A percentile compares a stretch with the other conserved stretches of the same genome.
phyloP scores from a whole-genome alignment of 495 filamentous ascomycete species.

The Podospora conica region DNA sequence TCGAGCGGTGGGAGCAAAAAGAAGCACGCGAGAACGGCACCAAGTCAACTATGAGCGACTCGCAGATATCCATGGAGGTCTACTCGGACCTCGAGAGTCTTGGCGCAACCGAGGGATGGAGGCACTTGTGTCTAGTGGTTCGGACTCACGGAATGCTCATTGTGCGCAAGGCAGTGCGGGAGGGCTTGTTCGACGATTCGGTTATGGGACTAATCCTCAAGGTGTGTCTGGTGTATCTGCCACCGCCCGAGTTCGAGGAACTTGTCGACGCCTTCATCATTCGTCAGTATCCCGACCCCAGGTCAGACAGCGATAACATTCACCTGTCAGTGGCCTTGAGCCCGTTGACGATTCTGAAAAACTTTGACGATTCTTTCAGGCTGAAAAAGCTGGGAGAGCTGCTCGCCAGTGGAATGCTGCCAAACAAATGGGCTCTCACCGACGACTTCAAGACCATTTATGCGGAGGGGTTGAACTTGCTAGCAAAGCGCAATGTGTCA shows the following conservation, averaged over 20 bases:
- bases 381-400: constrained; percentile 33
- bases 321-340: constrained; percentile 17
- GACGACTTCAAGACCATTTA: not conserved
- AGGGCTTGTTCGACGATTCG: constrained; percentile 38
- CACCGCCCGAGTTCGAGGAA: constrained; percentile 35
- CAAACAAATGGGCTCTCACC: constrained; percentile 16
- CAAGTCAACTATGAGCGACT: constrained; percentile 31
- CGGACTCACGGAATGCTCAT: constrained; percentile 61
- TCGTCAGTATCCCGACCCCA: constrained; percentile 35
- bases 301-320: constrained; percentile 24
- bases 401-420: constrained; percentile 30
- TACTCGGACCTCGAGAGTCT: constrained; percentile 62
- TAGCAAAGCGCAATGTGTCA: not conserved
- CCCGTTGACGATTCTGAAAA: constrained; percentile 27
- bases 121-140: constrained; percentile 55
- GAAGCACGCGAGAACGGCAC: constrained; percentile 46
- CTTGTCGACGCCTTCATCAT: constrained; percentile 31
- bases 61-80: constrained; percentile 42
- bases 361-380: constrained; percentile 22
- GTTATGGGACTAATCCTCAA: constrained; percentile 35
- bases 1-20: constrained; percentile 48
- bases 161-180: constrained; percentile 47
- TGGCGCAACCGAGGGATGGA: constrained; percentile 58
- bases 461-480: not conserved
- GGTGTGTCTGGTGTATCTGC: constrained; percentile 35